Base-by-base conservation (phyloP, 148 eudicot species). In the Fallopia convolvulus region DNA sequence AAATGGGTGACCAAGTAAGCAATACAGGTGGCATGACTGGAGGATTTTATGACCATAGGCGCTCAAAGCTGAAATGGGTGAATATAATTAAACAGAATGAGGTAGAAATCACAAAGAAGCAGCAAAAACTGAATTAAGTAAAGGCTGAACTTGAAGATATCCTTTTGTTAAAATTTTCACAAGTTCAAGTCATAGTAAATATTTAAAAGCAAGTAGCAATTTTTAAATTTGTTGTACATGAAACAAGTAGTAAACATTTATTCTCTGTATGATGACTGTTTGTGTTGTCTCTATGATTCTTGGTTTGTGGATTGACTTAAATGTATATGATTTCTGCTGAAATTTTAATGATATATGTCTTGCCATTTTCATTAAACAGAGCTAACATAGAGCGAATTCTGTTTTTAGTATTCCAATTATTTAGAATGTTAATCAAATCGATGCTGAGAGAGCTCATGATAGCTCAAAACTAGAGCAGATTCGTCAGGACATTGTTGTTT, bases 1-100 rank as follows among this genome's bases (percentile, higher is more conserved):
- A 44, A 44, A 26, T 90, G 93, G 99, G 99, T 81, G 98, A 96
- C 80, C 98, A 93, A 89, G 98, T 96, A 50, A 93, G 94, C 92
- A 96, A 93, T 86, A 96, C 91, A 88, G 99, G 99, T 84, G 99
- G 98, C 42, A 96, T 96, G 99, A 96, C 98, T 0, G 98, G 99
- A 68, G 99, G 99, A 47, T 96, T 91, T 83, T 96, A 93, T 87
- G 99, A 96, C 82, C 26, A 83, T 77, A 88, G 93, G 83, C 93
- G 99, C 74, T 96, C 99, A n/a, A 96, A 90, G 83, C 82, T 96
- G 84, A 96, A 87, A 82, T 89, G 91, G 46, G 91, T 96, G 93
- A 91, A 84, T 74, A 88, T 88, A 20, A 85, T 96, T 75, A 90
- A 84, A 76, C 85, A 89, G 78, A 90, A 85, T 83, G 77, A 85